A percentile compares a stretch with the other conserved stretches of the same genome.
phyloP scores from a whole-genome alignment of 2,329 filamentous ascomycete genomes.

The Aureobasidium sp. region DNA sequence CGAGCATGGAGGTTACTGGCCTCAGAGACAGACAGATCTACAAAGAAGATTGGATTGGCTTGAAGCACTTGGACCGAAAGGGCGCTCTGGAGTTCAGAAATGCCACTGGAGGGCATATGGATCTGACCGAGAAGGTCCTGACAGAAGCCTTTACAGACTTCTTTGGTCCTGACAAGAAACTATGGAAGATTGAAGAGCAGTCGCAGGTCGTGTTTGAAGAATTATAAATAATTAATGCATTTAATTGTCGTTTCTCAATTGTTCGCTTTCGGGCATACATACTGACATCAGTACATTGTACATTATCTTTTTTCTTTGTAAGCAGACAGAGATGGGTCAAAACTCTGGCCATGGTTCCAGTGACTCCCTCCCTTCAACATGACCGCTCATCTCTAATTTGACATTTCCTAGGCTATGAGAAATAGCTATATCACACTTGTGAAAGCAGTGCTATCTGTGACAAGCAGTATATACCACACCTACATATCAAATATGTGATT shows the following conservation, averaged over 20 bases:
- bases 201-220: background rate
- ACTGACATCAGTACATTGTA: too few species aligned
- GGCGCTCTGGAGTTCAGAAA: constrained; percentile 70
- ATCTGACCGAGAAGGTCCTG: constrained; percentile 60
- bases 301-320: too few species aligned
- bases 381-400: too few species aligned
- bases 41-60: constrained; percentile 85
- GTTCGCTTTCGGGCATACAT: too few species aligned
- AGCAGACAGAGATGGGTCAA: too few species aligned
- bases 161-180: constrained; percentile 46
- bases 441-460: too few species aligned
- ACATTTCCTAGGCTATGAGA: too few species aligned
- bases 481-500: too few species aligned
- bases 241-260: background rate
- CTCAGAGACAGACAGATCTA: constrained; percentile 69
- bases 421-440: too few species aligned
- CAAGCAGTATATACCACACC: too few species aligned
- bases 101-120: constrained; percentile 72
- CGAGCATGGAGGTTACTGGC: constrained; percentile 53
- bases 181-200: background rate
- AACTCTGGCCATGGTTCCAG: too few species aligned
- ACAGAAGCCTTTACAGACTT: constrained; percentile 59
- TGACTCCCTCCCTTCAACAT: too few species aligned
- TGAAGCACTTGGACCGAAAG: constrained; percentile 71
- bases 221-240: background rate